Conservation (phyloP, 2,329 filamentous ascomycete genomes). For the Niveomyces coronatus region DNA sequence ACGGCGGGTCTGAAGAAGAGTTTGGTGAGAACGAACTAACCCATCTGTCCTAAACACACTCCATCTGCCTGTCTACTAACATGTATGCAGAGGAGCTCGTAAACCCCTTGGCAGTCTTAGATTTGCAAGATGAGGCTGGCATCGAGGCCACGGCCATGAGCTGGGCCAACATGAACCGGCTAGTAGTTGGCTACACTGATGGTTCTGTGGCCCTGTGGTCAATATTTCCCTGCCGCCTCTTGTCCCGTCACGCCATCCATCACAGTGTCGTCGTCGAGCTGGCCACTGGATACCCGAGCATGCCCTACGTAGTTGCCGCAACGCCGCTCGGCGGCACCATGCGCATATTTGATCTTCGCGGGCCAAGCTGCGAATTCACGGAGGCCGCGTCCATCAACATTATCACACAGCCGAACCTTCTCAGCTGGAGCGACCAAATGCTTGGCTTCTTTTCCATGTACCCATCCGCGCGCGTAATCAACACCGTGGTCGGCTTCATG, state of each 20-base stretch:
- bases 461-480: conserved; percentile 42
- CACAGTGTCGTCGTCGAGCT: conserved; percentile 44
- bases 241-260: conserved; percentile 44
- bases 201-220: conserved; percentile 49
- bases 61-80: conserved; percentile 16
- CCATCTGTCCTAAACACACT: background rate
- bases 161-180: conserved; percentile 45
- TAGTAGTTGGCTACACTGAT: conserved; percentile 45
- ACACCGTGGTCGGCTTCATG: conserved; percentile 42
- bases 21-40: conserved; percentile 28
- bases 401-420: conserved; percentile 40
- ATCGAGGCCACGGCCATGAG: conserved; percentile 41
- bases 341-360: conserved; percentile 41
- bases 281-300: conserved; percentile 44
- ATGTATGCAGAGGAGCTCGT: conserved; percentile 32
- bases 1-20: too few relatives aligned
- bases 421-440: conserved; percentile 45
- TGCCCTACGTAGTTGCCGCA: conserved; percentile 45
- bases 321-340: conserved; percentile 43
- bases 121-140: conserved; percentile 34
- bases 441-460: conserved; percentile 43
- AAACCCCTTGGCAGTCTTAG: conserved; percentile 33
- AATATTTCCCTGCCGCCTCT: conserved; percentile 35
- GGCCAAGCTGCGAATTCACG: conserved; percentile 42
- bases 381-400: conserved; percentile 42